A percentile compares a stretch with the other conserved stretches of the same genome.
phyloP scores from a whole-genome alignment of 257 asterid species.

The Verbascum thapsus region DNA sequence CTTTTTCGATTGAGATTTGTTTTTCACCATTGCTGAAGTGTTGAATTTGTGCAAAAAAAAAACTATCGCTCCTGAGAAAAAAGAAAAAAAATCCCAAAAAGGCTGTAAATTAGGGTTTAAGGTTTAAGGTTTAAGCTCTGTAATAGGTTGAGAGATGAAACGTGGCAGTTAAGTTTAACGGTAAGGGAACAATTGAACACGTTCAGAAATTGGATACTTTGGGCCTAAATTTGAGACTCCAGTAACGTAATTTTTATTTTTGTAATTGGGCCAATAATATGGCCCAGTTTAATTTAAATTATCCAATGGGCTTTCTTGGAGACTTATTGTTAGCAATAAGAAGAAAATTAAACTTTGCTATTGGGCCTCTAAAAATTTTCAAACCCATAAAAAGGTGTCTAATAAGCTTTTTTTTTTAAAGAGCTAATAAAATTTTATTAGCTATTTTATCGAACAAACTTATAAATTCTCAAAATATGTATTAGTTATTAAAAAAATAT shows the following conservation, averaged over 20 bases:
- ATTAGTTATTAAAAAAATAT: too few species aligned
- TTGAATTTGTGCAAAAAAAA: too few species aligned
- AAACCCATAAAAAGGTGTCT: too few species aligned
- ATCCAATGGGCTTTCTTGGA: background rate
- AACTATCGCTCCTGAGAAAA: too few species aligned
- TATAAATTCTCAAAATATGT: too few species aligned
- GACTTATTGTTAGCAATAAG: too few species aligned
- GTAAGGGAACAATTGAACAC: constrained; percentile 1
- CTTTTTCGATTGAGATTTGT: constrained; percentile 69
- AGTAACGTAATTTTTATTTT: background rate
- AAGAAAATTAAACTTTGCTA: too few species aligned
- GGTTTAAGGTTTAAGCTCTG: constrained; percentile 25
- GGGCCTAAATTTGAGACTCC: constrained; percentile 3
- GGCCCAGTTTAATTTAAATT: background rate
- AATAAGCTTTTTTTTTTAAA: too few species aligned
- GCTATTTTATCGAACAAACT: too few species aligned
- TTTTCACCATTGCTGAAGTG: constrained; percentile 58
- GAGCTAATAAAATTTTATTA: too few species aligned
- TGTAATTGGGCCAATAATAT: background rate
- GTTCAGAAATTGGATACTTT: constrained; percentile 3
- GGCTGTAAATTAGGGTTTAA: constrained; percentile 32
- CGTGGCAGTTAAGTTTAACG: constrained; percentile 31
- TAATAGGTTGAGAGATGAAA: background rate
- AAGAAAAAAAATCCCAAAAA: constrained; percentile 4
- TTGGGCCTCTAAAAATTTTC: too few species aligned